Conservation (phyloP, 1,139 yeast genomes). For the Candida tunisiensis region DNA sequence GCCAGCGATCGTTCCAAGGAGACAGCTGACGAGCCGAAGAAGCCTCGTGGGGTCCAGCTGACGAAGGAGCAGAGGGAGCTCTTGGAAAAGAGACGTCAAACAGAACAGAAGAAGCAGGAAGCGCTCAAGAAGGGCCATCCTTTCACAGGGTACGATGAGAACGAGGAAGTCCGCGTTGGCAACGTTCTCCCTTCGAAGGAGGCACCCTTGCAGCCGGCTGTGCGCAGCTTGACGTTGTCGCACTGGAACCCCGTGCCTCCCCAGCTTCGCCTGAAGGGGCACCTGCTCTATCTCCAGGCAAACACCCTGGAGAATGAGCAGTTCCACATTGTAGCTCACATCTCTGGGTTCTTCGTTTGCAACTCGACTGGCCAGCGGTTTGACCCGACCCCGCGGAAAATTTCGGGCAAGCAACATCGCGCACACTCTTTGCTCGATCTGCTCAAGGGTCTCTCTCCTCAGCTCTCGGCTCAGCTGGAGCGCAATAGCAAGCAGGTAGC, state of each 20-base stretch:
- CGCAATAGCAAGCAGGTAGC: constrained; percentile 28
- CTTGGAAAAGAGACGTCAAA: no score
- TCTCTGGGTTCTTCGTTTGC: constrained; percentile 66
- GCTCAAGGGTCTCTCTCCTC: constrained; percentile 37
- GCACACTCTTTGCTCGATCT: constrained; percentile 34
- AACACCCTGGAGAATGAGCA: constrained; percentile 73
- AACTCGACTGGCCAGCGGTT: constrained; percentile 49
- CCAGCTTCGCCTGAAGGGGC: constrained; percentile 46
- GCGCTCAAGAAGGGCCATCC: no score
- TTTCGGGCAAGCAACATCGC: constrained; percentile 22
- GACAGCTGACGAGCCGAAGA: constrained; percentile 4
- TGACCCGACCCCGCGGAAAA: constrained; percentile 38
- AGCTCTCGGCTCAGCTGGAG: constrained; percentile 25
- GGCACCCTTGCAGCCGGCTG: constrained; percentile 10
- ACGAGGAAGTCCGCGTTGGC: not conserved
- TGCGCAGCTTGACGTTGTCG: constrained; percentile 48
- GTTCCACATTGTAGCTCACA: constrained; percentile 60
- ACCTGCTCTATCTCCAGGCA: constrained; percentile 55
- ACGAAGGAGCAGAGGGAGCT: no score
- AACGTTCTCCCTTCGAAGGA: constrained; percentile 1
- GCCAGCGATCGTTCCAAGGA: constrained; percentile 6
- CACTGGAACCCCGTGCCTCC: constrained; percentile 71
- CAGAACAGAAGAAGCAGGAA: no score
- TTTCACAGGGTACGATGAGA: no score
- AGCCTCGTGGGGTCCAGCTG: constrained; percentile 1